Conservation (phyloP, 331 rosid species). For the Erythrophleum ivorense region DNA sequence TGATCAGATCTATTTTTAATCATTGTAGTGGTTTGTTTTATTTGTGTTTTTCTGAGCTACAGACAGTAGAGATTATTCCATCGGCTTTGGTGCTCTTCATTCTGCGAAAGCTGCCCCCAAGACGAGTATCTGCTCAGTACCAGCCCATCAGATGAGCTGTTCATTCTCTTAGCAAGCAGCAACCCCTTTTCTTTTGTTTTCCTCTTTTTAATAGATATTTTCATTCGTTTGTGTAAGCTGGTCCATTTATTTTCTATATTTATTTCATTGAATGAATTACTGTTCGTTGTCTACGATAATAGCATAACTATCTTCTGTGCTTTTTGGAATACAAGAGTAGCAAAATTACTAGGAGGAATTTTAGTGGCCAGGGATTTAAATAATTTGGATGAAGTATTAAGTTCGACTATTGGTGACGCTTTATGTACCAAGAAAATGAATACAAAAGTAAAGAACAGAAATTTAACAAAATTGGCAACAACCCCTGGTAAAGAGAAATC, state of each 20-base stretch:
- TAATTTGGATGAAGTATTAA: too few relatives aligned
- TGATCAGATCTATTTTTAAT: background rate
- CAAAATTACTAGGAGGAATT: too few relatives aligned
- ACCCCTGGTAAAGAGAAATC: too few relatives aligned
- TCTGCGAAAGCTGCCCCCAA: conserved; percentile 67
- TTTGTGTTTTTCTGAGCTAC: conserved; percentile 4
- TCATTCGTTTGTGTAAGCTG: conserved; percentile 1
- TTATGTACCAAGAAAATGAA: too few relatives aligned
- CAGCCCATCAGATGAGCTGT: conserved; percentile 61
- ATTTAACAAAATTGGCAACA: too few relatives aligned
- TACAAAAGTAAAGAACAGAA: too few relatives aligned
- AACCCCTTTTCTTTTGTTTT: background rate
- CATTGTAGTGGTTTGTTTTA: background rate
- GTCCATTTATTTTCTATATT: conserved; percentile 37
- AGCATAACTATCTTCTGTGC: background rate
- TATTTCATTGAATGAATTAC: conserved; percentile 33
- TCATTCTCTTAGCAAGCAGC: conserved; percentile 28
- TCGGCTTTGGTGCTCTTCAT: conserved; percentile 69
- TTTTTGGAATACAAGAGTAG: background rate
- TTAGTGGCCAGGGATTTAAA: too few relatives aligned
- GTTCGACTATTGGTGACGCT: too few relatives aligned
- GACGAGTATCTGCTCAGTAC: conserved; percentile 62
- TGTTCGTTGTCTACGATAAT: background rate
- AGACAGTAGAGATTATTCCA: conserved; percentile 71
- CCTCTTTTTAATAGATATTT: conserved; percentile 13